phyloP scores from a whole-genome alignment of 2,329 filamentous ascomycete species.

The Nothophoma quercina region DNA sequence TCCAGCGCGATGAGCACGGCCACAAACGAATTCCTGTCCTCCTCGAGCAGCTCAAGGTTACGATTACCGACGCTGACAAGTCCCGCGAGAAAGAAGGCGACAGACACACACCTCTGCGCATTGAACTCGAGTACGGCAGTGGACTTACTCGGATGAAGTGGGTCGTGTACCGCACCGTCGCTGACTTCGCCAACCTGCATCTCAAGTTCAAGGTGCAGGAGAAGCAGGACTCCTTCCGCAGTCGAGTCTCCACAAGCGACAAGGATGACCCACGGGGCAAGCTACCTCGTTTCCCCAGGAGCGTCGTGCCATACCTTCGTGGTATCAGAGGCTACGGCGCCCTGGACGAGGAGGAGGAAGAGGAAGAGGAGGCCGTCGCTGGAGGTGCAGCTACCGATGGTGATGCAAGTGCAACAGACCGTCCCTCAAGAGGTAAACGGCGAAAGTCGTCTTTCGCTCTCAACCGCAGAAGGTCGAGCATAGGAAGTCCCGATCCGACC shows the following conservation, averaged over 20 bases:
- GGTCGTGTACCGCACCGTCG: conserved; percentile 85
- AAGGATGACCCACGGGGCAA: conserved; percentile 71
- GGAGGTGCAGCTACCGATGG: conserved; percentile 66
- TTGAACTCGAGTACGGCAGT: conserved; percentile 95
- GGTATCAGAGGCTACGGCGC: conserved; percentile 73
- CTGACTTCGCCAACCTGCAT: conserved; percentile 92
- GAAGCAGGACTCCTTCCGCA: conserved; percentile 80
- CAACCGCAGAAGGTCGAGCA: conserved; percentile 67
- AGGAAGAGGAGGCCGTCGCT: conserved; percentile 66
- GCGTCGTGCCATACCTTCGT: conserved; percentile 87
- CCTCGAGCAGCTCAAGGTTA: conserved; percentile 90
- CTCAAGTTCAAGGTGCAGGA: conserved; percentile 90
- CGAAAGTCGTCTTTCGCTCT: conserved; percentile 65
- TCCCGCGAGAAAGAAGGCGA: conserved; percentile 50
- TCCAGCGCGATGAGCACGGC: conserved; percentile 94
- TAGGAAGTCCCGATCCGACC: conserved; percentile 42
- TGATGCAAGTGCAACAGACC: conserved; percentile 73
- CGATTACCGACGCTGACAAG: conserved; percentile 77
- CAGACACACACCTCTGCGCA: conserved; percentile 84
- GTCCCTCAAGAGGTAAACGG: conserved; percentile 60
- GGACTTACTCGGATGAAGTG: conserved; percentile 96
- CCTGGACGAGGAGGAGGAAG: conserved; percentile 73
- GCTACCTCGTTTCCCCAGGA: conserved; percentile 88
- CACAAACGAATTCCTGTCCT: conserved; percentile 95
- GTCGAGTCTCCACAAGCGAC: conserved; percentile 59